phyloP scores from a whole-genome alignment of 257 asterid species.

The Plantago ovata region DNA sequence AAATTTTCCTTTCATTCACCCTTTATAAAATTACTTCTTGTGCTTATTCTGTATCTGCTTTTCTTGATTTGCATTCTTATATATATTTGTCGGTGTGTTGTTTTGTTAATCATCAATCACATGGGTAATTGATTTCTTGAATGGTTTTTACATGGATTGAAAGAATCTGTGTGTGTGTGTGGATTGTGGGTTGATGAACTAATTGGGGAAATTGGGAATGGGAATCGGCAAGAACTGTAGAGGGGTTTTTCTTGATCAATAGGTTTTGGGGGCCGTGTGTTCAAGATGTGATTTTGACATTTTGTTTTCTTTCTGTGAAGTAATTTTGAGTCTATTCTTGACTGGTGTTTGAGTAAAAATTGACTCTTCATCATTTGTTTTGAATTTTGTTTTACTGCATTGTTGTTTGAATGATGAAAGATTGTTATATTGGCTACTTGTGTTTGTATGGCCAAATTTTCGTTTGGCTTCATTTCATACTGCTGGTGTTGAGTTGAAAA shows the following conservation, averaged over 20 bases:
- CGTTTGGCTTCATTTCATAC: too few relatives aligned
- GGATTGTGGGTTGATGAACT: constrained; percentile 6
- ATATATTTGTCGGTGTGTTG: too few relatives aligned
- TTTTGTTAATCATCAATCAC: constrained; percentile 6
- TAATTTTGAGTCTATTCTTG: constrained; percentile 24
- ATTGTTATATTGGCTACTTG: too few relatives aligned
- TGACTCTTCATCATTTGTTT: constrained; percentile 26
- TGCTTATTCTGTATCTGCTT: neutral
- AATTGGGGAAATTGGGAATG: neutral
- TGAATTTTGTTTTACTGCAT: constrained; percentile 15
- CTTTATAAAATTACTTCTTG: neutral
- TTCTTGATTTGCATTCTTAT: constrained; percentile 10
- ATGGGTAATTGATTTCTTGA: constrained; percentile 23
- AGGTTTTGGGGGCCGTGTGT: constrained; percentile 14
- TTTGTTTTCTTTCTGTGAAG: neutral
- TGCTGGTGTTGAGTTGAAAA: too few relatives aligned
- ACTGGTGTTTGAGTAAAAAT: constrained; percentile 27
- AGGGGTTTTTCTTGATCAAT: constrained; percentile 32
- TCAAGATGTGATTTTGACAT: constrained; percentile 8
- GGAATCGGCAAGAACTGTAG: neutral
- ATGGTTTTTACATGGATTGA: neutral
- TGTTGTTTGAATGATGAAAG: constrained; percentile 29
- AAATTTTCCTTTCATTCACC: constrained; percentile 15
- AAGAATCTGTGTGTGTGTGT: constrained; percentile 8
- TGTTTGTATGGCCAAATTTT: too few relatives aligned